Evolutionary conservation across 257 asterid genomes (phyloP).

Genomic region (Solanum verrucosum): DNA sequence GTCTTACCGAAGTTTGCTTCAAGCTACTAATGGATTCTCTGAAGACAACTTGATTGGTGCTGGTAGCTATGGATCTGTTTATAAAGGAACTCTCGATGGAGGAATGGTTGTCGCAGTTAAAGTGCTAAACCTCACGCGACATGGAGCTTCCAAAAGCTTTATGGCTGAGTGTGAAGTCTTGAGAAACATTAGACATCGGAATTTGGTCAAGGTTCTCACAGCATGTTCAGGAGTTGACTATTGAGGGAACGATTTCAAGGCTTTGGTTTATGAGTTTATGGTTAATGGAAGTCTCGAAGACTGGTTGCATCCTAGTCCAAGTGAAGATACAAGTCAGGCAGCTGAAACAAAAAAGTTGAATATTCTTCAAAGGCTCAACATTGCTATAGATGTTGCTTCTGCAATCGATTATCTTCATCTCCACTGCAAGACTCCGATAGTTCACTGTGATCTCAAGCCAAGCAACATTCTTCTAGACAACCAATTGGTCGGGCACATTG

Average conservation of each 20-base stretch:
- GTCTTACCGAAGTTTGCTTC: constrained; percentile 9
- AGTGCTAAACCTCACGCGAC: constrained; percentile 1
- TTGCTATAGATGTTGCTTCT: constrained; percentile 14
- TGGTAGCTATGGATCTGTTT: constrained; percentile 18
- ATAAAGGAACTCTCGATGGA: constrained; percentile 7
- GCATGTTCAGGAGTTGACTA: constrained; percentile 13
- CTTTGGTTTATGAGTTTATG: constrained; percentile 18
- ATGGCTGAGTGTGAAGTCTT: constrained; percentile 21
- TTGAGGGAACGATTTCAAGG: constrained; percentile 15
- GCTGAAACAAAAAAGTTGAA: background rate
- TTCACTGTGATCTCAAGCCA: constrained; percentile 30
- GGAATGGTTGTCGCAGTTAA: constrained; percentile 8
- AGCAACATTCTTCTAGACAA: constrained; percentile 24
- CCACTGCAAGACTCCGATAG: constrained; percentile 7
- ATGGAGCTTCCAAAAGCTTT: constrained; percentile 19
- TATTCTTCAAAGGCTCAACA: constrained; percentile 1
- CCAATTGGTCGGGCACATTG: constrained; percentile 12
- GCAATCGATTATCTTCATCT: constrained; percentile 21
- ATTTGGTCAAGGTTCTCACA: constrained; percentile 14
- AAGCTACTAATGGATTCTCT: constrained; percentile 19
- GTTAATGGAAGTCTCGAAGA: constrained; percentile 7
- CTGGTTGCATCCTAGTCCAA: constrained; percentile 10
- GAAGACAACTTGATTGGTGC: constrained; percentile 7
- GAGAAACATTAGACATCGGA: constrained; percentile 14
- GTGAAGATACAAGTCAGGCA: background rate